A percentile compares a stretch with the other conserved stretches of the same genome.
These are phyloP conservation scores for Myriosclerotinia duriaeana DNA, from an alignment of 2,329 filamentous ascomycete genomes.

Conservation along the genomic window DNA sequence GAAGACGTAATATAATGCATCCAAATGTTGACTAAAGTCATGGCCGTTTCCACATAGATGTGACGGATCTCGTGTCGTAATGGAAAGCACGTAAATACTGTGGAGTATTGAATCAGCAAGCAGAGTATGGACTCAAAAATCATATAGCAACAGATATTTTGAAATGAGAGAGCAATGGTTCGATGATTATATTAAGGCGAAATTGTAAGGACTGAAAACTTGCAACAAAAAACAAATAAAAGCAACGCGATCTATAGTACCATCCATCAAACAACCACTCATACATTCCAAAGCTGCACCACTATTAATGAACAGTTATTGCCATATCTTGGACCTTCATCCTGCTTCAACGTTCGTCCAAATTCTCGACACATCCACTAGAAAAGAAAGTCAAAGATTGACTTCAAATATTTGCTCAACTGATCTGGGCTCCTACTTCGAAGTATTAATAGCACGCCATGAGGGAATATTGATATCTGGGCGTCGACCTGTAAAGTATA, in stretches of 20 bases:
- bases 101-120: too few relatives aligned
- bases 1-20: too few relatives aligned
- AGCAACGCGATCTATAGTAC: conserved; percentile 5
- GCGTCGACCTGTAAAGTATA: not conserved
- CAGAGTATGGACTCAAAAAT: not conserved
- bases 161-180: not conserved
- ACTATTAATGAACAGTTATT: not conserved
- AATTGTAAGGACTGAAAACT: not conserved
- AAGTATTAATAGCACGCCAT: not conserved
- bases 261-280: not conserved
- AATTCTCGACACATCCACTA: not conserved
- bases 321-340: too few relatives aligned
- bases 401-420: not conserved
- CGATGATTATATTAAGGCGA: too few relatives aligned
- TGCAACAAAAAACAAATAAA: not conserved
- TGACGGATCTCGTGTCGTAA: too few relatives aligned
- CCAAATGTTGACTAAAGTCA: too few relatives aligned
- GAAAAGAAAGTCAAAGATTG: not conserved
- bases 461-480: not conserved
- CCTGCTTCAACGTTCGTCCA: not conserved
- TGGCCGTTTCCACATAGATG: too few relatives aligned
- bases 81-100: too few relatives aligned
- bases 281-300: not conserved
- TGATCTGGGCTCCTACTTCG: too few relatives aligned
- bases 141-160: not conserved